phyloP scores from a whole-genome alignment of 805 yeast species.

The Pichia sporocuriosa region DNA sequence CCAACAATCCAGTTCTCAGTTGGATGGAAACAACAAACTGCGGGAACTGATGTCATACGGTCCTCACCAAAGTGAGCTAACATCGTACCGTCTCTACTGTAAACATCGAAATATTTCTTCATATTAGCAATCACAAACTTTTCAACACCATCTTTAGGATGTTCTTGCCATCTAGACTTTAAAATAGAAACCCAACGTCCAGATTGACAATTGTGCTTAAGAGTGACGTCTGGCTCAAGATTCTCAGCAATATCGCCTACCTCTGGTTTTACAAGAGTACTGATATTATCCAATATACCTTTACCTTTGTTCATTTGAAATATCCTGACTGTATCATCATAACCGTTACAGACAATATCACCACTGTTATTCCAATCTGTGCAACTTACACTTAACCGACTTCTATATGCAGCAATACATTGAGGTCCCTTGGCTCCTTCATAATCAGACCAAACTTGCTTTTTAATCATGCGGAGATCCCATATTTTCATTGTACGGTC shows the following conservation, averaged over 20 bases:
- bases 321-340: constrained; percentile 75
- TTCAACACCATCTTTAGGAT: constrained; percentile 63
- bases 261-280: constrained; percentile 16
- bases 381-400: constrained; percentile 75
- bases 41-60: constrained; percentile 83
- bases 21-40: constrained; percentile 79
- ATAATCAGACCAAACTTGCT: constrained; percentile 54
- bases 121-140: constrained; percentile 91
- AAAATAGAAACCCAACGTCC: constrained; percentile 95
- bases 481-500: constrained; percentile 81
- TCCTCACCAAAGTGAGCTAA: constrained; percentile 61
- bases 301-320: constrained; percentile 45
- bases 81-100: constrained; percentile 67
- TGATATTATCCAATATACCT: constrained; percentile 18
- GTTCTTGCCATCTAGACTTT: constrained; percentile 78
- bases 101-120: constrained; percentile 83
- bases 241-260: constrained; percentile 30
- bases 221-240: constrained; percentile 52
- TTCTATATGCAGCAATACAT: constrained; percentile 53
- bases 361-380: constrained; percentile 73
- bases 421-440: constrained; percentile 42
- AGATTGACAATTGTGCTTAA: constrained; percentile 90
- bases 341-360: constrained; percentile 84
- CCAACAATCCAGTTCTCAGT: constrained; percentile 87
- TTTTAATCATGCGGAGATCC: constrained; percentile 62